Conservation (phyloP, 2,329 filamentous ascomycete genomes). For the Aspergillus sp. region DNA sequence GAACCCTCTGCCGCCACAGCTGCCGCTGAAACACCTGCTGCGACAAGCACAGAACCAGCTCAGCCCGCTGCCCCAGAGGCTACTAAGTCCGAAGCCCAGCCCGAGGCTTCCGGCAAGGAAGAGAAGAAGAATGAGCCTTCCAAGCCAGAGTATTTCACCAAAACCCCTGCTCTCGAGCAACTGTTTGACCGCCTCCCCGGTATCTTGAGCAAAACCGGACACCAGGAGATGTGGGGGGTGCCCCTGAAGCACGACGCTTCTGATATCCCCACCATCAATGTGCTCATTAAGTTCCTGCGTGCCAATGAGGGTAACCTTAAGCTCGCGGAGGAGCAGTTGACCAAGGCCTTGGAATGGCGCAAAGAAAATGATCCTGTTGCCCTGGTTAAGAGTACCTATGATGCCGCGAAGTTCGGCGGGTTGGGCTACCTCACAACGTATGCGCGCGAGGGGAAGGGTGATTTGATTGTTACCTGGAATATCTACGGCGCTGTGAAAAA, state of each 20-base stretch:
- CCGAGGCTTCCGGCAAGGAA: slow-evolving; percentile 12
- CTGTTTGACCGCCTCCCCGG: slow-evolving; percentile 60
- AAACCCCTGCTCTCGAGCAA: slow-evolving; percentile 49
- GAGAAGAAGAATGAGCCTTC: slow-evolving; percentile 29
- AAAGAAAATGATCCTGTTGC: slow-evolving; percentile 71
- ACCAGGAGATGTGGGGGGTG: slow-evolving; percentile 87
- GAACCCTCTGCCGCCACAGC: slow-evolving; percentile 14
- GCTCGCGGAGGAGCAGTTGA: slow-evolving; percentile 75
- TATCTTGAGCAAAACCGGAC: slow-evolving; percentile 57
- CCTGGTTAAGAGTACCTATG: slow-evolving; percentile 58
- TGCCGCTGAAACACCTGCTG: slow-evolving; percentile 9
- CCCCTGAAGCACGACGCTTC: slow-evolving; percentile 51
- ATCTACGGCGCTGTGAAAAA: slow-evolving; percentile 87
- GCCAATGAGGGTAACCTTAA: slow-evolving; percentile 77
- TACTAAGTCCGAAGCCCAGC: not conserved
- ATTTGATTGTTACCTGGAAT: slow-evolving; percentile 80
- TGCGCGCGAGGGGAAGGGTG: slow-evolving; percentile 49
- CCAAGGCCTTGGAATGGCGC: slow-evolving; percentile 78
- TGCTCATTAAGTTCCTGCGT: slow-evolving; percentile 90
- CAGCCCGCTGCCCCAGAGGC: slow-evolving; percentile 2
- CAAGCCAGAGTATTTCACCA: slow-evolving; percentile 33
- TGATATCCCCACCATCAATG: slow-evolving; percentile 74
- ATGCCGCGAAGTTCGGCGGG: slow-evolving; percentile 68
- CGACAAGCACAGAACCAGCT: slow-evolving; percentile 6
- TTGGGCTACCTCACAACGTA: slow-evolving; percentile 82